Percentiles rank a stretch among this genome's conserved stretches.
Conservation (phyloP, 805 yeast genomes). For the Barnettozyma sp. region DNA sequence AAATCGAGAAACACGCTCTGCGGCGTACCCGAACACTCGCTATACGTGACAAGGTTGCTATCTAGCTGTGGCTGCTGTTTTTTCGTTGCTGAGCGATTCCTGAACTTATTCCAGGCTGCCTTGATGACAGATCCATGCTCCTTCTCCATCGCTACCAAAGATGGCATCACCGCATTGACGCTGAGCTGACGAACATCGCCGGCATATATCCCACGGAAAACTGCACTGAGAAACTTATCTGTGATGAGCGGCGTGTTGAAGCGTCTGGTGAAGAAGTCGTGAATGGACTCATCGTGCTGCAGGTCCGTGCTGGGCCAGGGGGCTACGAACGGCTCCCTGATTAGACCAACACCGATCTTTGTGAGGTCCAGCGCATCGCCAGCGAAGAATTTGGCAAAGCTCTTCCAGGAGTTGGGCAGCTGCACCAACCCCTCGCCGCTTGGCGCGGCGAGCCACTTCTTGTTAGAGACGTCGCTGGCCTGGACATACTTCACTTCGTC, state of each 20-base stretch:
- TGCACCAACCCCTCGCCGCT: constrained; percentile 40
- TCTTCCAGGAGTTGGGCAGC: constrained; percentile 41
- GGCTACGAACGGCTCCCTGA: constrained; percentile 45
- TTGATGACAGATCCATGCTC: constrained; percentile 51
- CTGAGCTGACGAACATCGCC: constrained; percentile 70
- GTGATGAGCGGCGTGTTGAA: constrained; percentile 51
- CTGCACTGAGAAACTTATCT: constrained; percentile 65
- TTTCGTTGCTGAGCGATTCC: no score
- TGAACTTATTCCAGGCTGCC: constrained; percentile 31
- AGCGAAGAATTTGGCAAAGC: constrained; percentile 29
- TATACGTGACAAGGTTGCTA: constrained; percentile 32
- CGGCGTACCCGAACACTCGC: constrained; percentile 33
- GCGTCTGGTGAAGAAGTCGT: constrained; percentile 57
- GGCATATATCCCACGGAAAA: constrained; percentile 86
- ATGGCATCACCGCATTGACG: constrained; percentile 51
- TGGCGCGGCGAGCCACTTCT: constrained; percentile 53
- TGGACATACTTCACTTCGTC: constrained; percentile 54
- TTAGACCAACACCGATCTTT: constrained; percentile 37
- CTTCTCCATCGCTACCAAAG: constrained; percentile 49
- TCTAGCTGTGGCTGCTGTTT: constrained; percentile 16
- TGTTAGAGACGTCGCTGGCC: constrained; percentile 55
- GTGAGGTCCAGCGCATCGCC: constrained; percentile 34
- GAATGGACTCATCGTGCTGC: constrained; percentile 65
- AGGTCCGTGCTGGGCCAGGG: constrained; percentile 23
- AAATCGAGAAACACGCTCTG: constrained; percentile 32